These are phyloP conservation scores for Oryza officinalis DNA, from an alignment of 176 grass and related monocot species.

Conservation along the genomic window DNA sequence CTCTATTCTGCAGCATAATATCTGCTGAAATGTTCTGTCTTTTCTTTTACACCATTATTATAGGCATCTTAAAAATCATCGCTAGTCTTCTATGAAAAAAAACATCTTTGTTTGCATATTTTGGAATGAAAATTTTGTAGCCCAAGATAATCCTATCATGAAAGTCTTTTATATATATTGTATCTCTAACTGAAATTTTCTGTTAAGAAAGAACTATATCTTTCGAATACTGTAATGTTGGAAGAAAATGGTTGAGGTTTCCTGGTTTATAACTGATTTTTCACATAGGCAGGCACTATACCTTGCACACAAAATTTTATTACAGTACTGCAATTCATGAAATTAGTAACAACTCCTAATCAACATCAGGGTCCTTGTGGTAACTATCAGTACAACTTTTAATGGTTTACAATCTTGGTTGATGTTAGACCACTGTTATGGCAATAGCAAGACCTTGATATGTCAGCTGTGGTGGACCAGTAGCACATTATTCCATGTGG, in stretches of 20 bases:
- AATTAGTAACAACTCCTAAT: not conserved
- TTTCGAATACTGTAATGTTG: not conserved
- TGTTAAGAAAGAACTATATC: not conserved
- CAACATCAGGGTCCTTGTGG: not conserved
- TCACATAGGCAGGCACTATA: not conserved
- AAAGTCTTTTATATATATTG: not conserved
- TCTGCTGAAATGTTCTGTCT: not conserved
- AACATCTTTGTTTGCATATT: not conserved
- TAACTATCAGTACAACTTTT: not conserved
- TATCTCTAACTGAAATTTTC: not conserved
- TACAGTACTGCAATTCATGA: not conserved
- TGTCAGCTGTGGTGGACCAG: not conserved
- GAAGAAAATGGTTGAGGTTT: not conserved
- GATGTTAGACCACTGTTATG: not conserved
- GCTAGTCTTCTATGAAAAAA: not conserved
- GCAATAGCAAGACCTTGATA: conserved; percentile 6
- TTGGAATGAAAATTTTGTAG: not conserved
- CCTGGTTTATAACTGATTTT: not conserved
- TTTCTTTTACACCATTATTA: not conserved
- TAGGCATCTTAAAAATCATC: not conserved
- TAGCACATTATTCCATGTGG: conserved; percentile 35
- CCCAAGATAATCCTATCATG: not conserved
- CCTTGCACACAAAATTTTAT: not conserved
- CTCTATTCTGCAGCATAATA: not conserved
- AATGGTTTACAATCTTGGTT: conserved; percentile 10